A percentile compares a stretch with the other conserved stretches of the same genome.
Conservation (phyloP, 352 stramenopile species). For the Globisporangium cederbergense region DNA sequence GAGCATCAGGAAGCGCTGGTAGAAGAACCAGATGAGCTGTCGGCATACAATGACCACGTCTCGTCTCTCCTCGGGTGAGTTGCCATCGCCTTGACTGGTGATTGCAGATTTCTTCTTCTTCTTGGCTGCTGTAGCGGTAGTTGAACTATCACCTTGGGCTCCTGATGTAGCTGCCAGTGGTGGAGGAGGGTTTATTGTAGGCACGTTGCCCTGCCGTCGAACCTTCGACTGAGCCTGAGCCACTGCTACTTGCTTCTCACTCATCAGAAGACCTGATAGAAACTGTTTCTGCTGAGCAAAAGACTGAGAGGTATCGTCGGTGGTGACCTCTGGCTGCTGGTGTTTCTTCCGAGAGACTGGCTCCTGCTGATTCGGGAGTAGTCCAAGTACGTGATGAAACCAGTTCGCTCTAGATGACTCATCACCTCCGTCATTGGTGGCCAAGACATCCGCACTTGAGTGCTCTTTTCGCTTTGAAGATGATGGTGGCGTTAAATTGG, state of each 20-base stretch:
- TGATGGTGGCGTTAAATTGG: neutral
- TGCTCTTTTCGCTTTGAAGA: constrained; percentile 9
- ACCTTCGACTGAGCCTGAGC: constrained; percentile 31
- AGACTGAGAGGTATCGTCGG: constrained; percentile 5
- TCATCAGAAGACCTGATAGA: constrained; percentile 34
- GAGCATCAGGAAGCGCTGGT: constrained; percentile 54
- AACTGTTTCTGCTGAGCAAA: constrained; percentile 22
- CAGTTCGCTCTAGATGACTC: neutral
- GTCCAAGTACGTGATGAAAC: constrained; percentile 7
- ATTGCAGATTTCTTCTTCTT: constrained; percentile 10
- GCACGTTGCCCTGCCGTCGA: constrained; percentile 33
- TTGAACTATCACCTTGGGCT: neutral
- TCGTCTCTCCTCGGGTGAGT: constrained; percentile 8
- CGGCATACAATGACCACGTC: constrained; percentile 19
- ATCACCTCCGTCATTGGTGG: neutral
- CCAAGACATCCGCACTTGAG: neutral
- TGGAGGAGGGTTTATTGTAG: constrained; percentile 23
- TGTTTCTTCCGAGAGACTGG: constrained; percentile 10
- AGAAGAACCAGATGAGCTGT: constrained; percentile 52
- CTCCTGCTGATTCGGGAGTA: neutral
- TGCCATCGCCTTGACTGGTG: neutral
- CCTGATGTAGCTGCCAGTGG: neutral
- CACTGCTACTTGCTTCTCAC: constrained; percentile 25
- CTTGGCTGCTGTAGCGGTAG: neutral
- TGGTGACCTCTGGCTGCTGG: neutral